Evolutionary conservation across 1,284 basidiomycete genomes (phyloP).

Genomic region (Mrakiaceae sp.): DNA sequence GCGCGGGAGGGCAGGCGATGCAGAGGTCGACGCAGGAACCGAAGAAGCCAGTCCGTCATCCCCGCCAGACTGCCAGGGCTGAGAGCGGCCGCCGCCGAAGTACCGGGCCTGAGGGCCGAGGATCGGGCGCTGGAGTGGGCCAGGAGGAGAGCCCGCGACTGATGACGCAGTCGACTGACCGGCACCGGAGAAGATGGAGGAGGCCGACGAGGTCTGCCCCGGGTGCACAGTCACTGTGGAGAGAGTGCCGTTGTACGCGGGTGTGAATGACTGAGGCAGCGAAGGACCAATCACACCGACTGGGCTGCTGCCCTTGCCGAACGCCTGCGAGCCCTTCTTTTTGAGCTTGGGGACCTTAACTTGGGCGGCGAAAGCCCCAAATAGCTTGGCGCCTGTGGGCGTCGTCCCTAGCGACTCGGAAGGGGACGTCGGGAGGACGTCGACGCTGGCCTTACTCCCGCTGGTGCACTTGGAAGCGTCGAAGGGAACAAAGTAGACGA

Average conservation of each 20-base stretch:
- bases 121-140: too few species aligned
- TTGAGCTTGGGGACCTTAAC: slow-evolving; percentile 1
- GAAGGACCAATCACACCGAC: too few species aligned
- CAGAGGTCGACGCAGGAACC: too few species aligned
- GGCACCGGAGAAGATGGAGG: neutral
- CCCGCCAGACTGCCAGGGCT: too few species aligned
- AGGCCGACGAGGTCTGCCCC: neutral
- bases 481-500: slow-evolving; percentile 18
- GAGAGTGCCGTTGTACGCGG: too few species aligned
- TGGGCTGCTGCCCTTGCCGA: neutral
- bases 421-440: neutral
- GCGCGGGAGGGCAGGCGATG: too few species aligned
- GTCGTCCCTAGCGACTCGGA: neutral
- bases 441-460: neutral
- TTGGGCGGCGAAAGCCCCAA: neutral
- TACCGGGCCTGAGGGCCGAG: too few species aligned
- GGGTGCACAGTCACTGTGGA: neutral
- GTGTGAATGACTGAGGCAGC: too few species aligned
- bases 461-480: neutral
- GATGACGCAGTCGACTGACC: neutral
- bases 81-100: too few species aligned
- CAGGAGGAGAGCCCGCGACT: neutral
- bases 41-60: too few species aligned
- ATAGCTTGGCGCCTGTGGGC: neutral
- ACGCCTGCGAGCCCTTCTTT: slow-evolving; percentile 5